Evolutionary conservation across 148 eudicot genomes (phyloP).

Genomic region (Arctostaphylos glauca): DNA sequence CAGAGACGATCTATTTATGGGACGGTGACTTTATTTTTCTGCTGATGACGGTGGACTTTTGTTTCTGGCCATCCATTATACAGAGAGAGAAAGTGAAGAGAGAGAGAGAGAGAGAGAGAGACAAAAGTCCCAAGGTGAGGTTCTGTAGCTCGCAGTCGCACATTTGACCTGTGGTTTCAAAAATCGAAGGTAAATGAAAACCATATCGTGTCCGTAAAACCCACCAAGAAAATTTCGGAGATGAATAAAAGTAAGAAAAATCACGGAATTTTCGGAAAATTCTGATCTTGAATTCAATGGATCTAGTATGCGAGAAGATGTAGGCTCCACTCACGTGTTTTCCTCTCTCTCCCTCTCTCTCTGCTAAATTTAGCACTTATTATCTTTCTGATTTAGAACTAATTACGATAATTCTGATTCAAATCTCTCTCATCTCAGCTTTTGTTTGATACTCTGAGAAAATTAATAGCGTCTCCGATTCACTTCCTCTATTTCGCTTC

Average conservation of each 20-base stretch:
- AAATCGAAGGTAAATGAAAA: not conserved
- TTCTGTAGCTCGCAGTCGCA: not conserved
- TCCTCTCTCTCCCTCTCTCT: not conserved
- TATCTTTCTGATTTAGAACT: conserved; percentile 10
- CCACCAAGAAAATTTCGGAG: not conserved
- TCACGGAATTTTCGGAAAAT: not conserved
- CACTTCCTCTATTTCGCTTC: conserved; percentile 8
- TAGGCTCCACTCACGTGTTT: conserved; percentile 5
- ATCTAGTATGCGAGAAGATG: not conserved
- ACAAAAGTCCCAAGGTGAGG: not conserved
- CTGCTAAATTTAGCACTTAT: not conserved
- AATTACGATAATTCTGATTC: not conserved
- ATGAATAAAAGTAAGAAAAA: not conserved
- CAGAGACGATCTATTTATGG: no score
- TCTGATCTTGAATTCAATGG: not conserved
- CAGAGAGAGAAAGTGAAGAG: not conserved
- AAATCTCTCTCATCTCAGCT: not conserved
- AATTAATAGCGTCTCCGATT: conserved; percentile 8
- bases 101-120: not conserved
- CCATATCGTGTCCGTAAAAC: not conserved
- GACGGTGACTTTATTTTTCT: not conserved
- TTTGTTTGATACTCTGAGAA: not conserved
- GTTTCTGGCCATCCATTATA: not conserved
- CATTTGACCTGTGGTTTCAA: not conserved
- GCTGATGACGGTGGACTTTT: not conserved